phyloP scores from a whole-genome alignment of 2,329 filamentous ascomycete species.

The Ascochyta koolunga region DNA sequence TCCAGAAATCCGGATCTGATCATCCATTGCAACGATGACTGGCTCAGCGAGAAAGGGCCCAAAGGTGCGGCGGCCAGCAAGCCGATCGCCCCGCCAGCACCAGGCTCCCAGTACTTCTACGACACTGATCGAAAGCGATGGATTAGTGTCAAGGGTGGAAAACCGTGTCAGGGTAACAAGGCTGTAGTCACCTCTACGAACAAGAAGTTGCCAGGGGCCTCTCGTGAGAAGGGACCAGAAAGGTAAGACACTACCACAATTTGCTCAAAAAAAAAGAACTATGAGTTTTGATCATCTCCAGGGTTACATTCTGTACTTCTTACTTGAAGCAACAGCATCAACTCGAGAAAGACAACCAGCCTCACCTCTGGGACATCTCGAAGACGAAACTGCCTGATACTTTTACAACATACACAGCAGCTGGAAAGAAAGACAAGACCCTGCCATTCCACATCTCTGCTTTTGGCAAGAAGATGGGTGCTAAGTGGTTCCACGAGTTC shows the following conservation, averaged over 20 bases:
- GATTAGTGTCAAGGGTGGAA: conserved; percentile 10
- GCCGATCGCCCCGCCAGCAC: neutral
- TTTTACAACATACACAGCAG: conserved; percentile 11
- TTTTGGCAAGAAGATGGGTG: conserved; percentile 13
- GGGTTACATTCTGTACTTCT: conserved; percentile 11
- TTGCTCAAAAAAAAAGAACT: neutral
- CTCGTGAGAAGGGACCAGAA: conserved; percentile 4
- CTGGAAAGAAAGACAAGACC: conserved; percentile 9
- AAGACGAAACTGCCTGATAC: conserved; percentile 11
- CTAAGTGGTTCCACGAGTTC: conserved; percentile 20
- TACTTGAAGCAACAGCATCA: conserved; percentile 9
- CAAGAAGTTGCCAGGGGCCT: neutral
- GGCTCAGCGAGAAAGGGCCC: conserved; percentile 10
- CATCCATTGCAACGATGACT: conserved; percentile 21
- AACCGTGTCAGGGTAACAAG: conserved; percentile 16
- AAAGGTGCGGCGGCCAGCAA: conserved; percentile 2
- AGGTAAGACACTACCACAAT: neutral
- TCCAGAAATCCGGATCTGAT: conserved; percentile 8
- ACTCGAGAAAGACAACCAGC: conserved; percentile 16
- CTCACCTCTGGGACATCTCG: conserved; percentile 16
- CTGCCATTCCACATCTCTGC: conserved; percentile 17
- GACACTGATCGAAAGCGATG: conserved; percentile 13
- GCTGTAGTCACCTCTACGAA: conserved; percentile 11
- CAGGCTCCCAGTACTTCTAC: conserved; percentile 5
- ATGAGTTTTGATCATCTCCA: neutral